Evolutionary conservation across 257 asterid genomes (phyloP), one percentile per base, ranked within the genome.

Genomic region (Solanum gracilifrons): DNA sequence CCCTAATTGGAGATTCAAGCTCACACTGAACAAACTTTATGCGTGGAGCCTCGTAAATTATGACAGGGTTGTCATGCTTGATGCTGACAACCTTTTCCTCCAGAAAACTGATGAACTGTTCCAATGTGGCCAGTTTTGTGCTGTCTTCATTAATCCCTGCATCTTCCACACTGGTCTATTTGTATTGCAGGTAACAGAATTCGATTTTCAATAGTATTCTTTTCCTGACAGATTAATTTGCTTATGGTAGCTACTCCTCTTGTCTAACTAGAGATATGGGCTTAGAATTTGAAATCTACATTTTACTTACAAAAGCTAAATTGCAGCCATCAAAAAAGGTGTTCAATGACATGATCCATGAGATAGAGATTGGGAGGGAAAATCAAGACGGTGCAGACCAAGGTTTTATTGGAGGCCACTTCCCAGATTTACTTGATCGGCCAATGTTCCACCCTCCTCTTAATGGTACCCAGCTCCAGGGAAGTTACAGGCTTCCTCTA

Each of bases 321-420:
- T 72, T 92, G 92, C 95, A 96, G 98, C 99, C 99, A 18, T 96
- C 98, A 2, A 48, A 89, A 88, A 87, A 32, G 41, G 95, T 94
- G 69, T 96, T 96, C 93, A 90, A 92, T 41, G 96, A 95, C 84
- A 96, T 96, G 99, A 86, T 95, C 87, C 96, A 96, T 82, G 92
- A 94, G 88, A 85, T 96, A 90, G 95, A 91, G 91, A 80, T 84
- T 1, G 94, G 88, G 62, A 92, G 93, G 88, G 93, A 90, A 27
- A 96, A 96, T 87, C 98, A 98, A 2, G 99, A 96, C 16, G 99
- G 98, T 3, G 99, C 99, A 1, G 99, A 96, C 76, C 99, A 96
- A 90, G 99, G 99, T 13, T 94, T 96, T 85, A 91, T 96, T 0
- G 96, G 98, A 60, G 69, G 94, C 69, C 95, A 94, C 91, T 96